Conservation (phyloP, 2,329 filamentous ascomycete species). For the Ambrosiella cleistominuta region DNA sequence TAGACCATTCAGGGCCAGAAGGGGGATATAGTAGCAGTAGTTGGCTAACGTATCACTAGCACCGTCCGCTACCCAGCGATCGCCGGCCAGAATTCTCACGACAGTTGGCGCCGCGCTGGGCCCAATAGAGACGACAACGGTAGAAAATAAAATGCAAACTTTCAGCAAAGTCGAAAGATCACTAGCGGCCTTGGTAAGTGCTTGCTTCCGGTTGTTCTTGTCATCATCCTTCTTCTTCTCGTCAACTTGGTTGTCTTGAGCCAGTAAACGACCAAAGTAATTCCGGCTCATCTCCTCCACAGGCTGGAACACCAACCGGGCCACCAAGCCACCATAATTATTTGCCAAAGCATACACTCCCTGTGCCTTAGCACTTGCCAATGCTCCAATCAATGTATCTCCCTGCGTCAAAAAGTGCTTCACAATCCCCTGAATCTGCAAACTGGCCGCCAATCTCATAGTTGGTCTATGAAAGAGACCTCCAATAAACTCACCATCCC, state of each 20-base stretch:
- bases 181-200: constrained; percentile 25
- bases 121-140: constrained; percentile 50
- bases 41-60: constrained; percentile 56
- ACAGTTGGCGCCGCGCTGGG: constrained; percentile 59
- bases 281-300: constrained; percentile 86
- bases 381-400: constrained; percentile 65
- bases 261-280: constrained; percentile 69
- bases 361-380: constrained; percentile 65
- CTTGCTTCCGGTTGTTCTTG: constrained; percentile 16
- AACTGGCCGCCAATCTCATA: constrained; percentile 55
- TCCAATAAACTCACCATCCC: constrained; percentile 27
- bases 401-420: constrained; percentile 92
- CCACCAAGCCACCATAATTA: constrained; percentile 82
- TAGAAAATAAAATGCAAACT: constrained; percentile 56
- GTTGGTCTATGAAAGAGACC: constrained; percentile 53
- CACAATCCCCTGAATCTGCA: constrained; percentile 73
- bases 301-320: constrained; percentile 80
- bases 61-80: constrained; percentile 55
- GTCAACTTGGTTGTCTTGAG: constrained; percentile 19
- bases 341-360: constrained; percentile 84
- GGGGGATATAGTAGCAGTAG: constrained; percentile 87
- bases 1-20: constrained; percentile 81
- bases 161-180: constrained; percentile 49
- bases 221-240: constrained; percentile 12
- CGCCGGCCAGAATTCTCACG: constrained; percentile 58